Base-by-base conservation (phyloP, 2,329 filamentous ascomycete species). In the Microcyclosporella mali region DNA sequence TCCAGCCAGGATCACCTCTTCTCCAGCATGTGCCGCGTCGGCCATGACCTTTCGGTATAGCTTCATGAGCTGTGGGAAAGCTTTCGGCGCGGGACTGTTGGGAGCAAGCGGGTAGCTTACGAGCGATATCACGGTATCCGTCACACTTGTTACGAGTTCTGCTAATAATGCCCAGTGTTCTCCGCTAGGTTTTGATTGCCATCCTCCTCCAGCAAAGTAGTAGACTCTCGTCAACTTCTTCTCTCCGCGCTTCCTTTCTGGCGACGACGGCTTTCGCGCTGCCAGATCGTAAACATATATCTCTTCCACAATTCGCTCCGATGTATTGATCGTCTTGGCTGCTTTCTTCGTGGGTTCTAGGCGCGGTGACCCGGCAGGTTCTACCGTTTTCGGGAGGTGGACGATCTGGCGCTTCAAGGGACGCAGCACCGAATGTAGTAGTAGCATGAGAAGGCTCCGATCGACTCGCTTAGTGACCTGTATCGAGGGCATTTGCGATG, bases 181-280 rank as follows among this genome's bases (percentile, higher is more conserved):
- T 0, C 59, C 50, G 2, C 66, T 68, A 0, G 77, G 70, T 0
- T 72, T 72, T 49, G 64, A 64, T 46, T 74, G 73, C 71, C 77
- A 80, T 3, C 73, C 74, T 6, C 77, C 77, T 1, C 77, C 77
- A 0, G 67, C 66, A 48, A 78, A 78, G 46, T 79, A 80, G 46
- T 75, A 71, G 17, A 81, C 60, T 3, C 64, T 57, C 47, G 62
- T 66, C 9, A n/a, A 36, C 15, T 32, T 45, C 37, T 51, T 58
- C 33, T 51, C 33, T 12, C 33, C 31, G 16, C 25, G 11, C 27
- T 18, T 36, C 14, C 33, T 40, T 42, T 45, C 21, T 10, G 10
- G 7, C 12, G 8, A 15, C 7, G 35, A 4, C 9, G n/a, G 14
- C 8, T 31, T 30, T 18, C 46, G 51, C 14, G 42, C 32, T 2